Conservation (phyloP, 257 asterid species). For the Orobanche coerulescens region DNA sequence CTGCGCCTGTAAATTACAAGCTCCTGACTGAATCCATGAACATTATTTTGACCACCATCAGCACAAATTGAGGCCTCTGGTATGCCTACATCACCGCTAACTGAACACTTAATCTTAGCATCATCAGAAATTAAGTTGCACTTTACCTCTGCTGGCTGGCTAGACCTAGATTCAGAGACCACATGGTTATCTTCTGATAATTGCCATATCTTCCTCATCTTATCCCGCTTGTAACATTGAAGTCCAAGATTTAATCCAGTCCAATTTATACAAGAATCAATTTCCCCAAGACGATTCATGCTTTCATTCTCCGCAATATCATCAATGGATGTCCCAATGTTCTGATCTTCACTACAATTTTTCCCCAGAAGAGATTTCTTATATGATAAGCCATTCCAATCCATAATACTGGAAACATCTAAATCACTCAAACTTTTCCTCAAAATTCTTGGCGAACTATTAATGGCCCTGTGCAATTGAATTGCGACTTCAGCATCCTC, state of each 20-base stretch:
- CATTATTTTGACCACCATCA: slow-evolving; percentile 1
- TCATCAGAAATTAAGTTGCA: slow-evolving; percentile 13
- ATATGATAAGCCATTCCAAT: slow-evolving; percentile 27
- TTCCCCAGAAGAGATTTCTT: slow-evolving; percentile 28
- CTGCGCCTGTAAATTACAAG: slow-evolving; percentile 30
- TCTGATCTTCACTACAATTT: slow-evolving; percentile 24
- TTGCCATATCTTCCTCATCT: slow-evolving; percentile 30
- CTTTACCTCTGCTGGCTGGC: slow-evolving; percentile 15
- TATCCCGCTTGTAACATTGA: slow-evolving; percentile 37
- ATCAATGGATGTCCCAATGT: slow-evolving; percentile 18
- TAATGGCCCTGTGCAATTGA: slow-evolving; percentile 51
- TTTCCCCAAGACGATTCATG: slow-evolving; percentile 20
- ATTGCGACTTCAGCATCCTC: slow-evolving; percentile 52
- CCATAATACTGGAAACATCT: slow-evolving; percentile 22
- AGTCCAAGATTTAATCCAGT: slow-evolving; percentile 17
- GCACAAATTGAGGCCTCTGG: slow-evolving; percentile 18
- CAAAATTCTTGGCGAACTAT: slow-evolving; percentile 46
- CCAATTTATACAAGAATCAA: slow-evolving; percentile 16
- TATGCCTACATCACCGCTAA: slow-evolving; percentile 16
- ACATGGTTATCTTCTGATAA: slow-evolving; percentile 16
- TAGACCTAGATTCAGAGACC: slow-evolving; percentile 10
- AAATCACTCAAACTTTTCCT: slow-evolving; percentile 24
- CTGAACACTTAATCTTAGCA: slow-evolving; percentile 11
- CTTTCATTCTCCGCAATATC: slow-evolving; percentile 23
- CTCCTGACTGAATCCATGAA: slow-evolving; percentile 21